Evolutionary conservation across 805 yeast species (phyloP).

Genomic region (Scheffersomyces amazonensis): DNA sequence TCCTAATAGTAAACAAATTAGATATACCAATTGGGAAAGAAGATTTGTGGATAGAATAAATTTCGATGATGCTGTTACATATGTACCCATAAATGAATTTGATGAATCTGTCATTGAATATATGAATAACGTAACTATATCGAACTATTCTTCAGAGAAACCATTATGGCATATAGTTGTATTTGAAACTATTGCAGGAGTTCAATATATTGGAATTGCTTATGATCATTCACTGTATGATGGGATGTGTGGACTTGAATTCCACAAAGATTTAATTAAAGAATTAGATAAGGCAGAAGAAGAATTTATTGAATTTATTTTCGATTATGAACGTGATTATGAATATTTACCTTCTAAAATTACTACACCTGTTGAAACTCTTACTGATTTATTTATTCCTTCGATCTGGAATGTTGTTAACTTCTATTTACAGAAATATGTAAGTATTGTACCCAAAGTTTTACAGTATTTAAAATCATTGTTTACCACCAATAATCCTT

Average conservation of each 20-base stretch:
- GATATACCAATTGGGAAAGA: conserved; percentile 11
- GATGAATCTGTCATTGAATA: conserved; percentile 10
- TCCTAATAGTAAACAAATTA: conserved; percentile 5
- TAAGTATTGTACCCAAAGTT: not conserved
- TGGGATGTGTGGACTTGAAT: conserved; percentile 27
- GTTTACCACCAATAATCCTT: not conserved
- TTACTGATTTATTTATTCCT: conserved; percentile 9
- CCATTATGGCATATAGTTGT: conserved; percentile 21
- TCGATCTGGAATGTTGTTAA: conserved; percentile 4
- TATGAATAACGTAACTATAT: conserved; percentile 3
- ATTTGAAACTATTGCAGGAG: conserved; percentile 6
- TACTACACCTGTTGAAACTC: conserved; percentile 4
- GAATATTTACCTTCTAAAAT: conserved; percentile 6
- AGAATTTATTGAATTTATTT: conserved; percentile 4
- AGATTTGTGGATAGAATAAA: conserved; percentile 10
- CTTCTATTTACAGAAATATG: conserved; percentile 2
- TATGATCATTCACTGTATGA: conserved; percentile 28
- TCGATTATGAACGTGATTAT: conserved; percentile 7
- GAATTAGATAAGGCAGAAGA: conserved; percentile 9
- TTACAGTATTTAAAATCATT: not conserved
- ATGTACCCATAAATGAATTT: conserved; percentile 6
- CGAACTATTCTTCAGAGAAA: conserved; percentile 5
- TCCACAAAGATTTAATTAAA: conserved; percentile 21
- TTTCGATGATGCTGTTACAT: conserved; percentile 17
- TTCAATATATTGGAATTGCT: conserved; percentile 13